Base-by-base conservation (phyloP, 257 asterid species). In the Solanum medicagineum region DNA sequence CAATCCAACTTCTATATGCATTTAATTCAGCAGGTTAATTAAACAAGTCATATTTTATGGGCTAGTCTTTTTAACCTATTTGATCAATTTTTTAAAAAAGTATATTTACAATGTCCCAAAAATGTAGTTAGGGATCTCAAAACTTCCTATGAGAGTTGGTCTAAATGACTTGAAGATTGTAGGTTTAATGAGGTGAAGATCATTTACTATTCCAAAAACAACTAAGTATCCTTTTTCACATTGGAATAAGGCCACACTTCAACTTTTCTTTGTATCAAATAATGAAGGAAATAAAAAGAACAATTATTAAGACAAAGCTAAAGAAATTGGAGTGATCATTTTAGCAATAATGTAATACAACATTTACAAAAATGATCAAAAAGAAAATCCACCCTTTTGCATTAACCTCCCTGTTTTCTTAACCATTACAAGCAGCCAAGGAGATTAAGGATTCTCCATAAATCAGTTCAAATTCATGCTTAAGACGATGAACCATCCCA, bases 401-500 rank as follows among this genome's bases (percentile, higher is more conserved):
- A 53, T 86, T 82, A 45, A 57, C 74, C 83, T 86, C 53, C 59
- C 83, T 51, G 13, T 63, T 74, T 51, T 22, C 13, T 47, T 32
- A 19, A 83, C 47, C 80, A 83, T 83, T 77, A 74, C 83, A 47
- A 54, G 59, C 44, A 80, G 63, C 47, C 90, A 56, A 83, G 81
- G 81, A 69, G 66, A 59, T 56, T 42, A 79, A 32, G 53, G 54
- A 55, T 29, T 53, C 65, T 87, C 70, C 85, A 80, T 51, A 80
- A 47, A 56, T 85, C 83, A 74, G 84, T 85, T 65, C 9, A 24
- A 59, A 22, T 63, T 16, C 1, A 53, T 71, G 36, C 53, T 57
- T 81, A 87, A n/a, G 36, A 86, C 29, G 88, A 86, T 45, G 88
- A 90, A 81, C 89, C 69, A 86, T 42, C 85, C 89, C 90, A 89